Conservation (phyloP, 495 filamentous ascomycete genomes). For the Mycothermus thermophilus region DNA sequence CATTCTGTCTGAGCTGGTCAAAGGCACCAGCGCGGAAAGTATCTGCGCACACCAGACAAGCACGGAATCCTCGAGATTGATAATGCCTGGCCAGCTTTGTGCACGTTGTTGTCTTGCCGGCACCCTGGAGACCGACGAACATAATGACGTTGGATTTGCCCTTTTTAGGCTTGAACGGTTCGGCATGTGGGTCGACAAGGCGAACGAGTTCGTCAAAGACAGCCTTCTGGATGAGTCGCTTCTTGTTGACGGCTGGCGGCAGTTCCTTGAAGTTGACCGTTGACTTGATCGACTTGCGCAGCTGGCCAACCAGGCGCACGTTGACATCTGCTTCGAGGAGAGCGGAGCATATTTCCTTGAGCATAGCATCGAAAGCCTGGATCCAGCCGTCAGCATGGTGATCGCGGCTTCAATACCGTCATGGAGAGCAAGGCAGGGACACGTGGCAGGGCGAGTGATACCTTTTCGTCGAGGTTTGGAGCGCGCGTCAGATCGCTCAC, state of each 20-base stretch:
- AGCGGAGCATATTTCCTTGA: slow-evolving; percentile 91
- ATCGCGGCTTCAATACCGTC: too few species aligned
- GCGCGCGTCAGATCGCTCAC: slow-evolving; percentile 87
- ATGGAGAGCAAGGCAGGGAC: too few species aligned
- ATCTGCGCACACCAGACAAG: slow-evolving; percentile 91
- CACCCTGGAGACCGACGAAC: slow-evolving; percentile 96
- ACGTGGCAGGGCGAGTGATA: too few species aligned
- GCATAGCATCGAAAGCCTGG: slow-evolving; percentile 92
- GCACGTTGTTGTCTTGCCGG: slow-evolving; percentile 95
- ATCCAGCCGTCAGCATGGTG: slow-evolving; percentile 6
- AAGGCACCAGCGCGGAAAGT: slow-evolving; percentile 98
- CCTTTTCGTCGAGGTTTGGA: slow-evolving; percentile 92
- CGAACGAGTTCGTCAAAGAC: slow-evolving; percentile 95
- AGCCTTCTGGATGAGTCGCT: slow-evolving; percentile 91
- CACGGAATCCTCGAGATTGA: slow-evolving; percentile 83
- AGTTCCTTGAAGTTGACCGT: slow-evolving; percentile 89
- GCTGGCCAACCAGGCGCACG: slow-evolving; percentile 76
- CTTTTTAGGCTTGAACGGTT: slow-evolving; percentile 95
- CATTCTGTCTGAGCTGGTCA: slow-evolving; percentile 97
- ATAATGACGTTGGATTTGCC: slow-evolving; percentile 94
- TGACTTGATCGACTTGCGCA: slow-evolving; percentile 83
- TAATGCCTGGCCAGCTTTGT: slow-evolving; percentile 96
- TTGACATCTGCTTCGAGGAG: slow-evolving; percentile 94
- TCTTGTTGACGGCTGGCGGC: slow-evolving; percentile 84
- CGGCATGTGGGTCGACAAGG: slow-evolving; percentile 89